Evolutionary conservation across 2,329 filamentous ascomycete species (phyloP).

Genomic region (Alternaria rosae): DNA sequence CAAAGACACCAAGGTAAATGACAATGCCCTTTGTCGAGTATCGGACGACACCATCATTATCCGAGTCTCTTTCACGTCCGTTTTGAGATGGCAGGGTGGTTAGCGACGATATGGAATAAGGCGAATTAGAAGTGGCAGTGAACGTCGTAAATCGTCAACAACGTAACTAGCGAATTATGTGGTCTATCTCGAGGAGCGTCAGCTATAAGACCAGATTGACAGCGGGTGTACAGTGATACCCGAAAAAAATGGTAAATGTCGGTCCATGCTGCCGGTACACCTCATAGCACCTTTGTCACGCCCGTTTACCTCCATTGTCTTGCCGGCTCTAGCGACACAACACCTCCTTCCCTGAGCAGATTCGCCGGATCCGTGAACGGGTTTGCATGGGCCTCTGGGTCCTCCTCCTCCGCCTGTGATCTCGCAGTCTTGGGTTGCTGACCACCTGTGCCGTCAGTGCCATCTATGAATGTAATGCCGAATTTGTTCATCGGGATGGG

Average conservation of each 20-base stretch:
- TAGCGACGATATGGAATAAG: background rate
- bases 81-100: background rate
- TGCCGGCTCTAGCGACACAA: background rate
- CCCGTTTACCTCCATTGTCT: background rate
- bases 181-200: background rate
- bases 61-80: background rate
- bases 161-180: background rate
- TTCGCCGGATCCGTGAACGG: background rate
- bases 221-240: background rate
- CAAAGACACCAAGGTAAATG: background rate
- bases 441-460: background rate
- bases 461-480: background rate
- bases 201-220: background rate
- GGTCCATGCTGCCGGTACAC: background rate
- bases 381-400: background rate
- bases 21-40: background rate
- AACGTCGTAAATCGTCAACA: background rate
- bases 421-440: background rate
- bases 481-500: background rate
- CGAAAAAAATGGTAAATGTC: background rate
- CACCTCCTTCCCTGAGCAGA: background rate
- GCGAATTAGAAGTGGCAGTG: background rate
- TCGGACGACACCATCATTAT: background rate
- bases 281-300: background rate
- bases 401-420: background rate